Conservation (phyloP, 768 basidiomycete species). For the Mycena galopus region DNA sequence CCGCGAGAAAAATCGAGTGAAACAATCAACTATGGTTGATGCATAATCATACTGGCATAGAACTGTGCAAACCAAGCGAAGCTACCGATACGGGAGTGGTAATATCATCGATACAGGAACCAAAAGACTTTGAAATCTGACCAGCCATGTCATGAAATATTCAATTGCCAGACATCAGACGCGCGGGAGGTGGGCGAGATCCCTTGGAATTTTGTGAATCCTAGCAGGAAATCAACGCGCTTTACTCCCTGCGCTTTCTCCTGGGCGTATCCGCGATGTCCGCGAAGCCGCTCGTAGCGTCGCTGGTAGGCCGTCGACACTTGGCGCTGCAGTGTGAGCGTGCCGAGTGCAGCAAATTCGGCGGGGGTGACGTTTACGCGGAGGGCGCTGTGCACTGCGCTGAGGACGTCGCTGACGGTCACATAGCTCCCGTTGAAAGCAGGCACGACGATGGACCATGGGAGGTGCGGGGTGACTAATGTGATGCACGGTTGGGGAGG, state of each 20-base stretch:
- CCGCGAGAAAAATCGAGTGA: too few relatives aligned
- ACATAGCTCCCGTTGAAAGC: background rate
- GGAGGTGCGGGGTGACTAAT: conserved; percentile 1
- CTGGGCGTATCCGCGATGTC: background rate
- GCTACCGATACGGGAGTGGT: too few relatives aligned
- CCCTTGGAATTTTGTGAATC: background rate
- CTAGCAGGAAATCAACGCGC: conserved; percentile 9
- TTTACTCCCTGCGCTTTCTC: background rate
- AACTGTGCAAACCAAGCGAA: too few relatives aligned
- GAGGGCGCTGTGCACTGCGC: background rate
- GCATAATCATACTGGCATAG: too few relatives aligned
- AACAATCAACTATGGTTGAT: too few relatives aligned
- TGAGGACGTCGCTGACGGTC: background rate
- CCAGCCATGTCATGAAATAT: background rate
- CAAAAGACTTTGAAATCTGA: too few relatives aligned
- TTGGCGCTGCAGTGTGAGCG: background rate
- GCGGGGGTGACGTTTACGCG: background rate
- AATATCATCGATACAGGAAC: too few relatives aligned
- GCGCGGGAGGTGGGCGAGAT: background rate
- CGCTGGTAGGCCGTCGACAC: background rate
- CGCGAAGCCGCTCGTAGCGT: background rate
- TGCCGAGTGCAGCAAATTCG: background rate
- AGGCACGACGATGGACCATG: background rate
- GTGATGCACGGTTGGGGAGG: background rate
- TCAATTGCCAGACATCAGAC: background rate